These are phyloP conservation scores for Talaromyces adpressus DNA, from an alignment of 495 filamentous ascomycete species.

Conservation along the genomic window DNA sequence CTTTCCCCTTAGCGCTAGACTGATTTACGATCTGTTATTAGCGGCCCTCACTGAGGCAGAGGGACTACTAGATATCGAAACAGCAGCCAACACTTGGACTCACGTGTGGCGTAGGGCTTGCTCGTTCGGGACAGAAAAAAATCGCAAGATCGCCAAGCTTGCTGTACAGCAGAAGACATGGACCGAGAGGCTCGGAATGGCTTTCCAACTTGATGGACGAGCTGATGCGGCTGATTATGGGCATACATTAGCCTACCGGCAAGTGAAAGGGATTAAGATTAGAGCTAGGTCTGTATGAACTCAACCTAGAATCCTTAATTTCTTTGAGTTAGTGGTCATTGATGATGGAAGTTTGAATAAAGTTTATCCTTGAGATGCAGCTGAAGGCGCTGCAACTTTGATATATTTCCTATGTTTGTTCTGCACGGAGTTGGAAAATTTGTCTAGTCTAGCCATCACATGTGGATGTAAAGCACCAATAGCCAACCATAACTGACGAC, in stretches of 20 bases:
- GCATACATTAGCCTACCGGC: not conserved
- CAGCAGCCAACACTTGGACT: not conserved
- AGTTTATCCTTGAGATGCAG: too few species aligned
- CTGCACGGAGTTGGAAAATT: too few species aligned
- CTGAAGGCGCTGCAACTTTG: too few species aligned
- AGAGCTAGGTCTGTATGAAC: not conserved
- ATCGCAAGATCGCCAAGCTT: not conserved
- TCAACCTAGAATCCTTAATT: not conserved
- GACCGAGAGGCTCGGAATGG: not conserved
- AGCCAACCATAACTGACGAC: too few species aligned
- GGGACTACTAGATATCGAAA: not conserved
- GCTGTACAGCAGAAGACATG: constrained; percentile 1
- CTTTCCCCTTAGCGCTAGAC: not conserved
- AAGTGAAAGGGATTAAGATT: not conserved
- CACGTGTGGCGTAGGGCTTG: not conserved
- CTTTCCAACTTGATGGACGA: not conserved
- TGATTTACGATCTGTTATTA: not conserved
- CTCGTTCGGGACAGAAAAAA: not conserved
- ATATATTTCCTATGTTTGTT: too few species aligned
- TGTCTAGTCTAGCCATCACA: too few species aligned
- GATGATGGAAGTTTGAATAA: too few species aligned
- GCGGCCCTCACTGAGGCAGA: not conserved
- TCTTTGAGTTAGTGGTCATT: too few species aligned
- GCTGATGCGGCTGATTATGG: not conserved
- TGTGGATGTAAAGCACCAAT: too few species aligned